These are phyloP conservation scores for Russula emetica DNA, from an alignment of 768 basidiomycete genomes.

Conservation along the genomic window DNA sequence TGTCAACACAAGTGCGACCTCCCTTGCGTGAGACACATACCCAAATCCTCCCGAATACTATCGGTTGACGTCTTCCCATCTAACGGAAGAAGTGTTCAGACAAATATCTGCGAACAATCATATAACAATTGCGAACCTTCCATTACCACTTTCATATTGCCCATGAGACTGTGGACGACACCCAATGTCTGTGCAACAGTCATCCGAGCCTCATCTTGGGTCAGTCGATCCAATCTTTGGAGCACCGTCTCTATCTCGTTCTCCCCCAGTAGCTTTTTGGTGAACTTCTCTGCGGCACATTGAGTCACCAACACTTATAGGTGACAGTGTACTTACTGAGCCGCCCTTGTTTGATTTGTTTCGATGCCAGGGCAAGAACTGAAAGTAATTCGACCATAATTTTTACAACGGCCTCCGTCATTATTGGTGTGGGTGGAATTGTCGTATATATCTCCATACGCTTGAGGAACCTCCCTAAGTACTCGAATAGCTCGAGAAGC, in stretches of 20 bases:
- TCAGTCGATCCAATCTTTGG: background rate
- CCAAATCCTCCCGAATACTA: background rate
- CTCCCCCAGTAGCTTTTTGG: background rate
- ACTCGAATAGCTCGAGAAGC: background rate
- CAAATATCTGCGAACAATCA: background rate
- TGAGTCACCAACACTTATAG: background rate
- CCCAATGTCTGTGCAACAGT: background rate
- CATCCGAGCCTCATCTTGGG: background rate
- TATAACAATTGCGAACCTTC: background rate
- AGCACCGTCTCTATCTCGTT: slow-evolving; percentile 1
- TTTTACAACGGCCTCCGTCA: background rate
- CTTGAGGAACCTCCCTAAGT: background rate
- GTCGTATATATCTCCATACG: background rate
- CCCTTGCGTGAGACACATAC: background rate
- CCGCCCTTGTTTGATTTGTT: slow-evolving; percentile 5
- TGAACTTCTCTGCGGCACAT: background rate
- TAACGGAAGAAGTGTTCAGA: background rate
- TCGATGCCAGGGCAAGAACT: background rate
- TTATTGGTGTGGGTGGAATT: background rate
- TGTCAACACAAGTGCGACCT: background rate
- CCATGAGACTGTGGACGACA: background rate
- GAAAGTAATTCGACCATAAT: background rate
- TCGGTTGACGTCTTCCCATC: background rate
- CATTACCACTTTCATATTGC: background rate
- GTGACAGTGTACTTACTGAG: background rate